These are phyloP conservation scores for Porphyrellus sp. DNA, from an alignment of 1,284 basidiomycete genomes.

Conservation along the genomic window DNA sequence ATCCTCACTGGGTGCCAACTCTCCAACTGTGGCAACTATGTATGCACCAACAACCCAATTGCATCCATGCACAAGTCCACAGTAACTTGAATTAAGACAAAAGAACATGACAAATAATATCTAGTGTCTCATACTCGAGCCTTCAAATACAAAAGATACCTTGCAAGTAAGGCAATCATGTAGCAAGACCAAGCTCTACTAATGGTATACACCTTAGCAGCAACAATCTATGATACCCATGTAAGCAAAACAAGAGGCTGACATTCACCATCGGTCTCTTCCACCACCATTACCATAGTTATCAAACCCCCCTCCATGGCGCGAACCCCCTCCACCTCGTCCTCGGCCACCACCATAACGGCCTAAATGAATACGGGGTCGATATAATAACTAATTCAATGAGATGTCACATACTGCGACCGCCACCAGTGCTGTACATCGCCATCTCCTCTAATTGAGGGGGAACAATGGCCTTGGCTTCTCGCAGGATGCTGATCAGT, in stretches of 20 bases:
- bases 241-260: constrained; percentile 7
- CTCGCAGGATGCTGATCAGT: constrained; percentile 82
- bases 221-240: constrained; percentile 24
- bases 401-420: constrained; percentile 54
- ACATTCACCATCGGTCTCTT: constrained; percentile 25
- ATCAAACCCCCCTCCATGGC: constrained; percentile 24
- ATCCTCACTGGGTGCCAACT: background rate
- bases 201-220: constrained; percentile 27
- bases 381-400: background rate
- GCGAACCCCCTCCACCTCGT: constrained; percentile 40
- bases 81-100: no score
- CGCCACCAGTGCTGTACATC: constrained; percentile 77
- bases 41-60: no score
- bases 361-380: constrained; percentile 36
- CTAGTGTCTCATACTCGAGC: no score
- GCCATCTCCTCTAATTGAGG: constrained; percentile 93
- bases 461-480: constrained; percentile 87
- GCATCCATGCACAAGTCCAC: no score
- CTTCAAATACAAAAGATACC: no score
- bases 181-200: constrained; percentile 20
- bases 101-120: no score
- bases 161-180: no score
- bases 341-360: constrained; percentile 57
- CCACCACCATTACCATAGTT: constrained; percentile 22
- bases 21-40: no score